Conservation (phyloP, 2,329 filamentous ascomycete genomes). For the Proliferodiscus dingleyae region DNA sequence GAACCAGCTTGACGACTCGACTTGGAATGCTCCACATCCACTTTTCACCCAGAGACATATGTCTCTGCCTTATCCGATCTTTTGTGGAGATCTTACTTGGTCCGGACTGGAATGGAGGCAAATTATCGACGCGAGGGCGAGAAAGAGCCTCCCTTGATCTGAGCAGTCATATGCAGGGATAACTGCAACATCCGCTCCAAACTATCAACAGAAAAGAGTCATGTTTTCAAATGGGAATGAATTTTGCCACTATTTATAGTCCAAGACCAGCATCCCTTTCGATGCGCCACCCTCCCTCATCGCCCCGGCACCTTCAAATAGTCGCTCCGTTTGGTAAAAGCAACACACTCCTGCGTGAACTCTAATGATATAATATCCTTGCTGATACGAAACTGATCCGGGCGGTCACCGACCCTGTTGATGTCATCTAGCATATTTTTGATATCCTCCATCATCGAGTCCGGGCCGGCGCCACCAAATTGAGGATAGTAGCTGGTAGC, state of each 20-base stretch:
- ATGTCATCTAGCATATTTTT: slow-evolving; percentile 7
- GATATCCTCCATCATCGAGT: slow-evolving; percentile 3
- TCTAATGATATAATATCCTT: slow-evolving; percentile 1
- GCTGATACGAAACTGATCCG: slow-evolving; percentile 1
- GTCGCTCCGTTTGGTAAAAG: slow-evolving; percentile 1
- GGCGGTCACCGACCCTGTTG: not conserved
- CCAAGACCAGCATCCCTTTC: too few species aligned
- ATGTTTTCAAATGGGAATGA: too few species aligned
- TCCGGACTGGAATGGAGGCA: not conserved
- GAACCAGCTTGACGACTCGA: too few species aligned
- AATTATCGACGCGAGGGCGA: not conserved
- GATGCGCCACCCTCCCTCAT: too few species aligned
- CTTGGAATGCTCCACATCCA: too few species aligned
- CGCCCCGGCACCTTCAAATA: too few species aligned
- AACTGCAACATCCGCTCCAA: not conserved
- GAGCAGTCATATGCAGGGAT: not conserved
- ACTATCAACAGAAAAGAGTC: not conserved
- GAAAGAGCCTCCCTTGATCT: too few species aligned
- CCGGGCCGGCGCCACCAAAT: slow-evolving; percentile 16
- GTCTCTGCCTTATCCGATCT: not conserved
- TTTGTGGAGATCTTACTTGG: too few species aligned
- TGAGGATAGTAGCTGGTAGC: slow-evolving; percentile 27
- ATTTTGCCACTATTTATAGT: not conserved
- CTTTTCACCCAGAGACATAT: not conserved
- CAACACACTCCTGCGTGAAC: slow-evolving; percentile 6